Percentiles rank a stretch among this genome's conserved stretches.
These are phyloP conservation scores for Euptelea pleiosperma DNA, from an alignment of 164 flowering plant genomes.

Conservation along the genomic window DNA sequence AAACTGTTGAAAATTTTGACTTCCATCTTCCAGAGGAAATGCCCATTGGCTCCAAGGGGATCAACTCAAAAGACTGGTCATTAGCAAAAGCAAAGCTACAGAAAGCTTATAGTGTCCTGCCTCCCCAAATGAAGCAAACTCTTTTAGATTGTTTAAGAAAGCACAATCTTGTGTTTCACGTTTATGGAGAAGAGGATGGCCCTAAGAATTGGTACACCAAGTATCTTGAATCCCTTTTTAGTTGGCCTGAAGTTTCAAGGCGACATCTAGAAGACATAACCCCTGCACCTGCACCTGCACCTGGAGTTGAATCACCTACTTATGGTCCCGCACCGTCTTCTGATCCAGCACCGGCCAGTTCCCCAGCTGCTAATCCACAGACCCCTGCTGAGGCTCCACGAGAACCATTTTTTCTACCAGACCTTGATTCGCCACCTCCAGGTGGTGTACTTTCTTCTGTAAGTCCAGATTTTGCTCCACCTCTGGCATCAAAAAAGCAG, in stretches of 20 bases:
- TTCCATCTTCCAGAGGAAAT: slow-evolving; percentile 23
- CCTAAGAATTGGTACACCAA: slow-evolving; percentile 33
- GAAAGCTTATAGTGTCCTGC: slow-evolving; percentile 29
- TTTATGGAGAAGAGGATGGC: slow-evolving; percentile 43
- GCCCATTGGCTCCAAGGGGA: slow-evolving; percentile 14
- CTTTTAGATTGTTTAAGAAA: slow-evolving; percentile 53
- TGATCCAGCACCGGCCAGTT: slow-evolving; percentile 30
- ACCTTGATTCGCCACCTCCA: slow-evolving; percentile 25
- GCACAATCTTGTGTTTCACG: slow-evolving; percentile 22
- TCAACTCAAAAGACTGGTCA: slow-evolving; percentile 14
- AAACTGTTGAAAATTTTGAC: slow-evolving; percentile 27
- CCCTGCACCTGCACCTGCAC: slow-evolving; percentile 24
- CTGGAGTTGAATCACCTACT: slow-evolving; percentile 24
- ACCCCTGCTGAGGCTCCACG: slow-evolving; percentile 19
- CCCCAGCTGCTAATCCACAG: slow-evolving; percentile 20
- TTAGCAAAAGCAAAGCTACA: slow-evolving; percentile 27
- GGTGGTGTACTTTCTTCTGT: slow-evolving; percentile 15
- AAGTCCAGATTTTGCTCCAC: slow-evolving; percentile 26
- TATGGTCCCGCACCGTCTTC: slow-evolving; percentile 21
- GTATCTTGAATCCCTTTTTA: slow-evolving; percentile 32
- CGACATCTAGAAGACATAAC: slow-evolving; percentile 25
- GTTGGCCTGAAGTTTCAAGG: slow-evolving; percentile 29
- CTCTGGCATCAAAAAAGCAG: slow-evolving; percentile 12
- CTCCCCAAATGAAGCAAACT: slow-evolving; percentile 40
- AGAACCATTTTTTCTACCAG: slow-evolving; percentile 28